Evolutionary conservation across 2,329 filamentous ascomycete genomes (phyloP).

Genomic region (Penicillium sclerotigenum): DNA sequence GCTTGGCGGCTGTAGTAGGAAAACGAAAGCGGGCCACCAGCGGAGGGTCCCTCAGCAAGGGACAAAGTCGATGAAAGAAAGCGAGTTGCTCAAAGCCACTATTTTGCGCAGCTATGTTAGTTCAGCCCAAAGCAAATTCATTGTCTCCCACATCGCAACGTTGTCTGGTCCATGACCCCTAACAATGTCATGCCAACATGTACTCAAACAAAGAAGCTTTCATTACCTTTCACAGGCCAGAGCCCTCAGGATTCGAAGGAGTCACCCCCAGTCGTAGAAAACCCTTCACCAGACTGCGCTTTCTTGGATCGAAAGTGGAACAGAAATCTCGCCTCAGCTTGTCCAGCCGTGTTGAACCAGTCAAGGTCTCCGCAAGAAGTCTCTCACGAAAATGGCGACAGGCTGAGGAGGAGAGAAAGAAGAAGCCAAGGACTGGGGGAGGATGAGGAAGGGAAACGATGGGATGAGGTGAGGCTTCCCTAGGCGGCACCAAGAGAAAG

Average conservation of each 20-base stretch:
- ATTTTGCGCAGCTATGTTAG: slow-evolving; percentile 34
- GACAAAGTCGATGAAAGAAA: slow-evolving; percentile 2
- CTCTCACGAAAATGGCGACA: slow-evolving; percentile 35
- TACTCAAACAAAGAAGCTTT: background rate
- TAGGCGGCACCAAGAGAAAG: slow-evolving; percentile 1
- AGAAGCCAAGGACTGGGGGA: slow-evolving; percentile 18
- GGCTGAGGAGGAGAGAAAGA: slow-evolving; percentile 23
- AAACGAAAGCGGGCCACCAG: slow-evolving; percentile 14
- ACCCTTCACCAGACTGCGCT: slow-evolving; percentile 23
- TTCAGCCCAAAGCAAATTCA: slow-evolving; percentile 10
- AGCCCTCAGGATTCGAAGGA: slow-evolving; percentile 9
- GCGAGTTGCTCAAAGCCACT: slow-evolving; percentile 31
- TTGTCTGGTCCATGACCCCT: background rate
- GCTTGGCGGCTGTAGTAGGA: slow-evolving; percentile 52
- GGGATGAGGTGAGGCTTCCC: slow-evolving; percentile 9
- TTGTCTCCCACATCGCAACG: background rate
- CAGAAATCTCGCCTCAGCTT: slow-evolving; percentile 31
- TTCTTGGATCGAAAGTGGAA: slow-evolving; percentile 16
- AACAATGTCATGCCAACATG: background rate
- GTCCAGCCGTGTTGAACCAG: slow-evolving; percentile 41
- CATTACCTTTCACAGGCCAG: slow-evolving; percentile 37
- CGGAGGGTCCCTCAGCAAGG: slow-evolving; percentile 15
- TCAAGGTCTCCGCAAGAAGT: slow-evolving; percentile 39
- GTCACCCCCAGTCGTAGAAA: slow-evolving; percentile 23
- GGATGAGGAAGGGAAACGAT: slow-evolving; percentile 10